A percentile compares a stretch with the other conserved stretches of the same genome.
phyloP scores from a whole-genome alignment of 148 eudicot genomes.

The Rheum nobile region DNA sequence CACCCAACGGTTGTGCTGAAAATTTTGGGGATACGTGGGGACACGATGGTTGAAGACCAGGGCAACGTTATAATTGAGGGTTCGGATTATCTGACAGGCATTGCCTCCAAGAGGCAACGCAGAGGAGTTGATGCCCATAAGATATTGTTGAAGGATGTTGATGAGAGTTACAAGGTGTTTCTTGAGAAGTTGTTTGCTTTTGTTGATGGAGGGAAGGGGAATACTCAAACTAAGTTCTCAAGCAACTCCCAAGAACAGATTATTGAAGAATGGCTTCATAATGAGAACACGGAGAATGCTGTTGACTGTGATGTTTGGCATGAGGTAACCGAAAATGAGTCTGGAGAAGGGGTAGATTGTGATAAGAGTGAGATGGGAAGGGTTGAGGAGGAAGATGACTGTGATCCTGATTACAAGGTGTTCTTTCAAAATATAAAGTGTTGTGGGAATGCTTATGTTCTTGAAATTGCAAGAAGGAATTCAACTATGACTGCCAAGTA shows the following conservation, averaged over 20 bases:
- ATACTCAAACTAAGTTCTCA: neutral
- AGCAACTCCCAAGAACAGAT: neutral
- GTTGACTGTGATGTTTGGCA: neutral
- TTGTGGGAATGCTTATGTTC: neutral
- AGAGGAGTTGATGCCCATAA: neutral
- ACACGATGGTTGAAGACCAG: neutral
- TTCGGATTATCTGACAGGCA: neutral
- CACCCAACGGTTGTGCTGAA: neutral
- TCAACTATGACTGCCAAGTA: neutral
- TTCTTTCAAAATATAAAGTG: neutral
- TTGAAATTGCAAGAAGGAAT: neutral
- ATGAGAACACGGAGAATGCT: neutral
- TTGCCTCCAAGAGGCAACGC: neutral
- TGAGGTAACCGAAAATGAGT: neutral
- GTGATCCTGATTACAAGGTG: neutral
- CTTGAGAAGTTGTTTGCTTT: neutral
- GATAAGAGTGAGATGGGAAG: neutral
- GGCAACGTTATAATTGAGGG: neutral
- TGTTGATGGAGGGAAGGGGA: neutral
- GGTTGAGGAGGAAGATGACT: neutral
- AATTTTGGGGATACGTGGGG: neutral
- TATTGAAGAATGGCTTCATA: neutral
- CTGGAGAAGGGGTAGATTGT: neutral
- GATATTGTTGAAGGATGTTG: neutral
- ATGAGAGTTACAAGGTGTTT: neutral